phyloP scores from a whole-genome alignment of 192 early-diverging fungal species.

The Gaertneriomyces semiglobifer region DNA sequence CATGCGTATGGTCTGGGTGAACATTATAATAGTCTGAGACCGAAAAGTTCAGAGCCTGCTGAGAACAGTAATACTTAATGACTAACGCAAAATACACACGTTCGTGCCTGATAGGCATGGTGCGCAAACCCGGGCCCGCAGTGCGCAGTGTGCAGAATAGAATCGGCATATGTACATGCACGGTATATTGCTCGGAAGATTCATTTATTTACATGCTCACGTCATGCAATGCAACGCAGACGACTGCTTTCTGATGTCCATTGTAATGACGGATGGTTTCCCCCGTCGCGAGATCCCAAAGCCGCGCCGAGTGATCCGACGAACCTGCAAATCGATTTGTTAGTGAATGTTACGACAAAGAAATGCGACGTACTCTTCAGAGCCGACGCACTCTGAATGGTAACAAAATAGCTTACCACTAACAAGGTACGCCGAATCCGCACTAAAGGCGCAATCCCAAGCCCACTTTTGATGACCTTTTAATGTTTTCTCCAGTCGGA shows the following conservation, averaged over 20 bases:
- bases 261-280: conserved; percentile 84
- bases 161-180: neutral
- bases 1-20: conserved; percentile 90
- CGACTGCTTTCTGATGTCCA: conserved; percentile 85
- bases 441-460: conserved; percentile 89
- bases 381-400: neutral
- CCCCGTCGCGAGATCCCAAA: conserved; percentile 77
- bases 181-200: neutral
- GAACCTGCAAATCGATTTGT: conserved; percentile 50
- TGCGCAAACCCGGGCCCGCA: too few species aligned
- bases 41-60: conserved; percentile 1
- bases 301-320: conserved; percentile 74
- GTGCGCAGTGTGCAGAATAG: too few species aligned
- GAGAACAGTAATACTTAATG: too few species aligned
- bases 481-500: conserved; percentile 70
- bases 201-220: conserved; percentile 37
- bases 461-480: conserved; percentile 85
- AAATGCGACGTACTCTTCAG: conserved; percentile 10
- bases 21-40: conserved; percentile 88
- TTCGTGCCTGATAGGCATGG: too few species aligned
- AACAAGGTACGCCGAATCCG: conserved; percentile 86
- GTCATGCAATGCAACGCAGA: conserved; percentile 84
- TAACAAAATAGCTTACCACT: conserved; percentile 48
- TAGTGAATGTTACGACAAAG: neutral
- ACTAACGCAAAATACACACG: too few species aligned